phyloP scores from a whole-genome alignment of 495 filamentous ascomycete genomes.

The Hypoxylon fragiforme region DNA sequence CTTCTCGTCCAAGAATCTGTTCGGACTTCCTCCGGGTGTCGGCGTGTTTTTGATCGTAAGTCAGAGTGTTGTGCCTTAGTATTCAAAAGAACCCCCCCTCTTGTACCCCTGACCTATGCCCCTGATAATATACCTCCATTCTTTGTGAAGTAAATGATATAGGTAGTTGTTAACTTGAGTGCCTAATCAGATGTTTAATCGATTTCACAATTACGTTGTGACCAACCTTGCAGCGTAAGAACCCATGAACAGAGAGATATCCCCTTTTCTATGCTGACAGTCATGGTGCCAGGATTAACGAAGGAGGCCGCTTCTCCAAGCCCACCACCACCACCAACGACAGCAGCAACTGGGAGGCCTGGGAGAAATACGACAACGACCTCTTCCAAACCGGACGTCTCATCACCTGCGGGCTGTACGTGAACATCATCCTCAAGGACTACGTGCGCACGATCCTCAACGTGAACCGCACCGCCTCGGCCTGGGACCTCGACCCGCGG shows the following conservation, averaged over 20 bases:
- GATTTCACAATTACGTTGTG: conserved; percentile 82
- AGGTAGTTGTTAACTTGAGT: not conserved
- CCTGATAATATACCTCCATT: too few species aligned
- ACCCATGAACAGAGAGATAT: too few species aligned
- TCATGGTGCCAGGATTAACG: conserved; percentile 74
- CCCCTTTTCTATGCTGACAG: not conserved
- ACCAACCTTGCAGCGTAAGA: conserved; percentile 59
- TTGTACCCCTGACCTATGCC: too few species aligned
- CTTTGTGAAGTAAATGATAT: too few species aligned
- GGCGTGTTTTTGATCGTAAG: conserved; percentile 49
- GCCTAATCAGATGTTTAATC: conserved; percentile 61
- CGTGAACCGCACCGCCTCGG: conserved; percentile 69
- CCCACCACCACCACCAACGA: conserved; percentile 53
- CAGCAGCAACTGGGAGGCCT: conserved; percentile 57
- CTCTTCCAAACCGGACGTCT: conserved; percentile 82
- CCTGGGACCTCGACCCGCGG: conserved; percentile 80
- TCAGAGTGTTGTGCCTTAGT: not conserved
- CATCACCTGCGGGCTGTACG: conserved; percentile 79
- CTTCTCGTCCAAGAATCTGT: conserved; percentile 68
- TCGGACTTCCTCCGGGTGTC: conserved; percentile 78
- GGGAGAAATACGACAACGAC: conserved; percentile 77
- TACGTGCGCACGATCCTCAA: conserved; percentile 87
- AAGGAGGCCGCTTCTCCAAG: conserved; percentile 69
- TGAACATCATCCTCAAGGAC: conserved; percentile 81
- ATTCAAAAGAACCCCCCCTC: not conserved